These are phyloP conservation scores for Neurospora discreta DNA, from an alignment of 495 filamentous ascomycete genomes.

Conservation along the genomic window DNA sequence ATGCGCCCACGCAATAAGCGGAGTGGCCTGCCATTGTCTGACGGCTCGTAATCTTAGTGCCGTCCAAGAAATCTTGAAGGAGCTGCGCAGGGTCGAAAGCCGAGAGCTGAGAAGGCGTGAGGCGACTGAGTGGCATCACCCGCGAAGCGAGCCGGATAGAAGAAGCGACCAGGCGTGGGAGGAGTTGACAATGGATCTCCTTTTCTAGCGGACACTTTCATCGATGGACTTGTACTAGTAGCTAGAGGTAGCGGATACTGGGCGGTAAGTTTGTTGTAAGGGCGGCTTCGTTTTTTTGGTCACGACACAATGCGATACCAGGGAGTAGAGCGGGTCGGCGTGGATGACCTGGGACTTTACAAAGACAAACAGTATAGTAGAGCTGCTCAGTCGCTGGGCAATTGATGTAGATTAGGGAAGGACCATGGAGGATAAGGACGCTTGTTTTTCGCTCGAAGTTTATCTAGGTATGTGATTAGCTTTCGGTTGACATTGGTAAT, in stretches of 20 bases:
- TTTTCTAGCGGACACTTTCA: background rate
- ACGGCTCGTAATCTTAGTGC: background rate
- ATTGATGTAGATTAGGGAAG: background rate
- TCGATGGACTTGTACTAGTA: background rate
- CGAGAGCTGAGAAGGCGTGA: background rate
- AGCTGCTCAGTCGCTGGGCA: background rate
- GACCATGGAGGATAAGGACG: background rate
- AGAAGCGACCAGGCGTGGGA: background rate
- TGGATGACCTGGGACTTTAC: background rate
- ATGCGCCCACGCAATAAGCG: background rate
- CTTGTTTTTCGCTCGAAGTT: background rate
- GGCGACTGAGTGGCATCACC: background rate
- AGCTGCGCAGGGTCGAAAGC: background rate
- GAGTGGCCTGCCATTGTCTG: background rate
- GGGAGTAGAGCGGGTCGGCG: background rate
- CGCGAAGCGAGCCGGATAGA: background rate
- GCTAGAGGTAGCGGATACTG: background rate
- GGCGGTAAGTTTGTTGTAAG: background rate
- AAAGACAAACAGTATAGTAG: background rate
- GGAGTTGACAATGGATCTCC: background rate
- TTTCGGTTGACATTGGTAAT: background rate
- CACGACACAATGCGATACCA: background rate
- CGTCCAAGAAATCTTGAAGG: background rate
- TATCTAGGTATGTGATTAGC: background rate
- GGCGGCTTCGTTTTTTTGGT: background rate